Evolutionary conservation across 2,329 filamentous ascomycete species (phyloP), one percentile per base, ranked within the genome.

Genomic region (Leptodontidium sp.): DNA sequence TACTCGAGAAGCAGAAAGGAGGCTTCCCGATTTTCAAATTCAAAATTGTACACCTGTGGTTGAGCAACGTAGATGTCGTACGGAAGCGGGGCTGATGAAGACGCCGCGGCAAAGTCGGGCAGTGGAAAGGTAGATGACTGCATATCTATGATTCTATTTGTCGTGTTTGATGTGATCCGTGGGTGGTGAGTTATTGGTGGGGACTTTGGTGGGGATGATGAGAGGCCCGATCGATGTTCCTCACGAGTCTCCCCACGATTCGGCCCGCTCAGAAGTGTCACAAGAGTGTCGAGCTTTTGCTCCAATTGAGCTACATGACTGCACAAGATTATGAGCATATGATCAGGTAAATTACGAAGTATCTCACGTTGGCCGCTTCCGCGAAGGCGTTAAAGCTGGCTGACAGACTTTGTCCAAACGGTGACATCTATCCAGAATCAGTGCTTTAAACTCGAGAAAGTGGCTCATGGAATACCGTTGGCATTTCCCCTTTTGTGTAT

Each of bases 201-300:
- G 32, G 55, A 40, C n/a, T 59, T 59, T 12, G 17, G 21, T 15
- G 38, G 55, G 12, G 55, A 59, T 32, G 35, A 38, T 9, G 32
- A 58, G 24, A 21, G 40, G 32, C n/a, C 55, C 32, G 32, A 43
- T 43, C 21, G 55, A 12, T 21, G 55, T 15, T 59, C 55, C 32
- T 59, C 55, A 24, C 15, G 53, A n/a, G n/a, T 15, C 6, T 58
- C 53, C 35, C 29, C 17, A 43, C 55, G 55, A 59, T 59, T 59
- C 55, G 55, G 55, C 17, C 55, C 45, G 26, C 29, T 65, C 3
- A 71, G 49, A 32, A 72, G 66, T 17, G 35, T 67, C n/a, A 70
- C 69, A 14, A 71, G 63, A 40, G 47, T 68, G 52, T 72, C 68
- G 24, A 72, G 45, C 49, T 72, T 72, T 40, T 62, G 66, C 64